Evolutionary conservation across 2,329 filamentous ascomycete genomes (phyloP).

Genomic region (Fusarium concolor): DNA sequence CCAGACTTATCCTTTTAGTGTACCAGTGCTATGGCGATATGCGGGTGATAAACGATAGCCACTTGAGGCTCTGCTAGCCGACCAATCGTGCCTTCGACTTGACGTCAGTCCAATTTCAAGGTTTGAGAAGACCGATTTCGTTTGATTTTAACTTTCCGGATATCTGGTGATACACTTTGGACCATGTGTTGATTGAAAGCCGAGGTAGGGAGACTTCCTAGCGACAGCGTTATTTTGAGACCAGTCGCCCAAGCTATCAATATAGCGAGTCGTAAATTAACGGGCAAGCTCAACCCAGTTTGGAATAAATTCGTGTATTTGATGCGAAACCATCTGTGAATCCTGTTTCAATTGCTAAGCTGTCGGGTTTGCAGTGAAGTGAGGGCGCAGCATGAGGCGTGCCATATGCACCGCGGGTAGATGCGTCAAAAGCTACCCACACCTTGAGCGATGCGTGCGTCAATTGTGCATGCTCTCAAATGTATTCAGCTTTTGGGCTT

Average conservation of each 20-base stretch:
- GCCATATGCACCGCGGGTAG: neutral
- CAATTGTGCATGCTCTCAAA: neutral
- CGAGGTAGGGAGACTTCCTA: neutral
- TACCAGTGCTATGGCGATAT: neutral
- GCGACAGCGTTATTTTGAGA: neutral
- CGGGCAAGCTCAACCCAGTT: neutral
- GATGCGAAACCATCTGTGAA: neutral
- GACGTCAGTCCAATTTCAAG: conserved; percentile 10
- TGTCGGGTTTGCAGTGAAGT: neutral
- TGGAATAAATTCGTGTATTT: neutral
- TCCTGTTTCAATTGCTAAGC: neutral
- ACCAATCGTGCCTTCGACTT: conserved; percentile 4
- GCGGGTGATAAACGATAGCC: neutral
- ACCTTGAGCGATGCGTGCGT: neutral
- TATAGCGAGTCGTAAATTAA: neutral
- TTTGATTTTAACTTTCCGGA: conserved; percentile 19
- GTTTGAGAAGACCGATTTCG: neutral
- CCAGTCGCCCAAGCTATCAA: too few relatives aligned
- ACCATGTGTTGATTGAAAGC: neutral
- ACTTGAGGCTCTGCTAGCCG: conserved; percentile 13
- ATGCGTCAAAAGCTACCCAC: neutral
- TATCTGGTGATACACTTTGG: neutral
- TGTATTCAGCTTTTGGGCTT: neutral
- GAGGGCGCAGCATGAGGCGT: neutral
- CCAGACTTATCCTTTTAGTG: neutral